Base-by-base conservation (phyloP, 371 early-diverging fungal genomes). In the Actinomortierella wolfii region DNA sequence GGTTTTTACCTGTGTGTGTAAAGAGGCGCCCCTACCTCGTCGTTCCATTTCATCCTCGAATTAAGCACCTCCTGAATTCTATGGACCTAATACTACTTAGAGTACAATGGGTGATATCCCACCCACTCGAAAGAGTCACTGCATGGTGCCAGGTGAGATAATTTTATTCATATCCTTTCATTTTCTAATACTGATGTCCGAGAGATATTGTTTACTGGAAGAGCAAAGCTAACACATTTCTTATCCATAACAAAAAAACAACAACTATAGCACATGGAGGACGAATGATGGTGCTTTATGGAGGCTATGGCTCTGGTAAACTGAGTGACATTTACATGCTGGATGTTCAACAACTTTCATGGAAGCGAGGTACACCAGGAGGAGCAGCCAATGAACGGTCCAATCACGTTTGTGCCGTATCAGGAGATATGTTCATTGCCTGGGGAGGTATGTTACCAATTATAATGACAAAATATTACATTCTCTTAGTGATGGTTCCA, bases 231-330 rank as follows among this genome's bases (percentile, higher is more conserved):
- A 34, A 34, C 34, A 34, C 11, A 34, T 11, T 11, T 34, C 34
- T 34, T 34, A 4, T 11, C 34, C 11, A 4, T 34, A n/a, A n/a
- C n/a, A n/a, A n/a, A n/a, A n/a, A n/a, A n/a, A n/a, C n/a, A n/a
- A n/a, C n/a, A n/a, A n/a, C 11, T 11, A 34, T 34, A 34, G 69
- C 69, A 0, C 63, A 68, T 21, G 44, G 44, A 2, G 60, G 64
- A 0, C 41, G 56, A 20, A 58, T 56, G 49, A 63, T 68, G 53
- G 18, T 68, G 20, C 47, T 59, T 6, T 68, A 59, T 63, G 63
- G 69, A 52, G 68, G 68, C 13, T 14, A 41, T 24, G 34, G 24
- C 3, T 39, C 51, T 21, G 21, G 18, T 1, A 42, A 51, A 1
- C 13, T 55, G 28, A 26, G 46, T 8, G 60, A 56, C 47, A 56